Evolutionary conservation across 1,139 yeast species (phyloP).

Genomic region (Diutina pseudorugosa): DNA sequence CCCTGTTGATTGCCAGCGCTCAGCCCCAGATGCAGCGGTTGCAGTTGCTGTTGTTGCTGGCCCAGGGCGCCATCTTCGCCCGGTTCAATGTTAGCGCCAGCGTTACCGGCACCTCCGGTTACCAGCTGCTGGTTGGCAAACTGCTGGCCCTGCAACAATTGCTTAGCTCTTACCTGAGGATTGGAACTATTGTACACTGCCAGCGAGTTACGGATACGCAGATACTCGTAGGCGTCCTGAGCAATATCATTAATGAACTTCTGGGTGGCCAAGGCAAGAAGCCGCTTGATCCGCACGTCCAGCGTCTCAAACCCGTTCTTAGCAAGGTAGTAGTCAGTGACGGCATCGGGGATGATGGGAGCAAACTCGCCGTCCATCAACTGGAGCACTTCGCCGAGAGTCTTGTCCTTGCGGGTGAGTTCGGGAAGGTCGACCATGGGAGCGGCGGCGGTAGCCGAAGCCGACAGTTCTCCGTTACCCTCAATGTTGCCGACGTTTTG

Average conservation of each 20-base stretch:
- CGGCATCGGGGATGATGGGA: conserved; percentile 95
- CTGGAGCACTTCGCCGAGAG: conserved; percentile 72
- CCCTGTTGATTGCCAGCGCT: conserved; percentile 55
- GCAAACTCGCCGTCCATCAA: conserved; percentile 84
- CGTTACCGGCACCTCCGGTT: conserved; percentile 25
- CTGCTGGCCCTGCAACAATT: conserved; percentile 59
- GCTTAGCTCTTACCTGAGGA: conserved; percentile 79
- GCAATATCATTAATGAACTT: conserved; percentile 91
- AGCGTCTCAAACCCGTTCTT: conserved; percentile 81
- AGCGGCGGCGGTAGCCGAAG: conserved; percentile 2
- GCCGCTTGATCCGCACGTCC: conserved; percentile 69
- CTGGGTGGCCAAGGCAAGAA: conserved; percentile 90
- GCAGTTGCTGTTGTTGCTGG: conserved; percentile 18
- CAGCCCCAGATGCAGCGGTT: conserved; percentile 17
- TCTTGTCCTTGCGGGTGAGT: conserved; percentile 72
- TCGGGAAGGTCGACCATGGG: conserved; percentile 49
- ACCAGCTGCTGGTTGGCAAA: conserved; percentile 33
- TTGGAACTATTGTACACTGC: conserved; percentile 76
- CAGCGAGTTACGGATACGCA: conserved; percentile 75
- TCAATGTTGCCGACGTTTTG: background rate
- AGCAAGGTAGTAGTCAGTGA: conserved; percentile 86
- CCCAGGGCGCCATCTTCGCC: conserved; percentile 16
- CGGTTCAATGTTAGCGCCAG: conserved; percentile 25
- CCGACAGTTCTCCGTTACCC: background rate
- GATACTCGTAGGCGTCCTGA: conserved; percentile 91